A percentile compares a stretch with the other conserved stretches of the same genome.
phyloP scores from a whole-genome alignment of 2,329 filamentous ascomycete genomes.

The Boeremia lycopersici region DNA sequence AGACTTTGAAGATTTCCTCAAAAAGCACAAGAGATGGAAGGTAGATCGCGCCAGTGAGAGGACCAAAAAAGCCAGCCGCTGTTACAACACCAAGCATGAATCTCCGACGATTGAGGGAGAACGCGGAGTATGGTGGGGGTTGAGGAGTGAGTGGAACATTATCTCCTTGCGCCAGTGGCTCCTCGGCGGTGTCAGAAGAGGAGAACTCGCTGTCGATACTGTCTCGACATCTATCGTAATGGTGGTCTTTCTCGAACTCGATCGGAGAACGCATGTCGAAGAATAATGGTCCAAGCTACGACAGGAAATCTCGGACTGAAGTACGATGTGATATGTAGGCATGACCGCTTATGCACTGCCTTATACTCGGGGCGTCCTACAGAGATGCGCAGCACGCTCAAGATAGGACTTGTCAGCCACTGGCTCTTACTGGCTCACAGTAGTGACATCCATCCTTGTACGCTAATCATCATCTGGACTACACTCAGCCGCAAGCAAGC shows the following conservation, averaged over 20 bases:
- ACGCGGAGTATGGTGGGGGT: slow-evolving; percentile 46
- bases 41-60: slow-evolving; percentile 54
- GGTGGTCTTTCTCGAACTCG: slow-evolving; percentile 31
- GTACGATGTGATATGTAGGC: slow-evolving; percentile 18
- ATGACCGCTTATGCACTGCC: slow-evolving; percentile 21
- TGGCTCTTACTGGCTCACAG: slow-evolving; percentile 8
- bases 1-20: slow-evolving; percentile 45
- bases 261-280: slow-evolving; percentile 30
- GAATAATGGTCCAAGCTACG: slow-evolving; percentile 4
- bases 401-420: slow-evolving; percentile 13
- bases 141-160: slow-evolving; percentile 7
- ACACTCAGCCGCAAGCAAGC: slow-evolving; percentile 20
- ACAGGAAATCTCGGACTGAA: slow-evolving; percentile 19
- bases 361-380: slow-evolving; percentile 21
- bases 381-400: slow-evolving; percentile 10
- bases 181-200: slow-evolving; percentile 17
- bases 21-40: slow-evolving; percentile 51
- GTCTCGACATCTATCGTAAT: slow-evolving; percentile 29
- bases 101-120: slow-evolving; percentile 42
- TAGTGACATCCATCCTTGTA: slow-evolving; percentile 11
- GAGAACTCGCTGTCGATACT: slow-evolving; percentile 32
- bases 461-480: slow-evolving; percentile 26
- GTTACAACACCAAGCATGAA: slow-evolving; percentile 51
- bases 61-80: slow-evolving; percentile 51
- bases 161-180: slow-evolving; percentile 14